Evolutionary conservation across 495 filamentous ascomycete genomes (phyloP), one percentile per base, ranked within the genome.

Genomic region (Haplographium delicatum): DNA sequence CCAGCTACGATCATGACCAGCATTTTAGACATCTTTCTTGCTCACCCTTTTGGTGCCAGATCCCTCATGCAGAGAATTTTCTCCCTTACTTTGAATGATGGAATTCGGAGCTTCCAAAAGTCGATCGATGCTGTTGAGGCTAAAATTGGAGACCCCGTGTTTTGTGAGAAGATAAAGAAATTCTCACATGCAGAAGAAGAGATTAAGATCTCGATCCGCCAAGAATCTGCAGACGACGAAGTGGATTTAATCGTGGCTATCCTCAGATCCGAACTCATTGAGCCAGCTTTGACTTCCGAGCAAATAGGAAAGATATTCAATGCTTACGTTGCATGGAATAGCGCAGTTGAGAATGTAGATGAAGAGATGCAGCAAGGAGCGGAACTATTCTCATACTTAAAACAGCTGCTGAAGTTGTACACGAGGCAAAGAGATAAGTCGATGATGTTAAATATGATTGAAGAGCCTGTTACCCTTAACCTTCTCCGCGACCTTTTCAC

Each of bases 401-500:
- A 98, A 64, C 94, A 97, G 65, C 73, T 96, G 20, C 78, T 96
- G 57, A 97, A 97, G 70, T 72, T 98, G 8, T 88, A 89, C 67
- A 89, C 87, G 9, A 77, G 93, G 7, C 90, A 95, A 60, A 75
- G 94, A 45, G 93, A 98, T 67, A 98, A 98, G 79, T 73, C 80
- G 10, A 95, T 95, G 89, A 97, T 98, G 93, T 72, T 96, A 37
- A 82, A 80, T 53, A 88, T 96, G 54, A 91, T 97, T 46, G 89
- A 96, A 70, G 93, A 98, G 68, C 88, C 93, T 0, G 88, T 88
- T 16, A 96, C 93, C 5, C 76, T 97, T 20, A 86, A 93, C 60
- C 74, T 98, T 35, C 93, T 98, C 76, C 82, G 89, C 33, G 94
- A 97, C 57, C 81, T 98, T 38, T 97, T 98, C 68, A 94, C 89